A percentile compares a stretch with the other conserved stretches of the same genome.
Evolutionary conservation across 805 yeast species (phyloP).

Genomic region (Monosporozyma unispora): DNA sequence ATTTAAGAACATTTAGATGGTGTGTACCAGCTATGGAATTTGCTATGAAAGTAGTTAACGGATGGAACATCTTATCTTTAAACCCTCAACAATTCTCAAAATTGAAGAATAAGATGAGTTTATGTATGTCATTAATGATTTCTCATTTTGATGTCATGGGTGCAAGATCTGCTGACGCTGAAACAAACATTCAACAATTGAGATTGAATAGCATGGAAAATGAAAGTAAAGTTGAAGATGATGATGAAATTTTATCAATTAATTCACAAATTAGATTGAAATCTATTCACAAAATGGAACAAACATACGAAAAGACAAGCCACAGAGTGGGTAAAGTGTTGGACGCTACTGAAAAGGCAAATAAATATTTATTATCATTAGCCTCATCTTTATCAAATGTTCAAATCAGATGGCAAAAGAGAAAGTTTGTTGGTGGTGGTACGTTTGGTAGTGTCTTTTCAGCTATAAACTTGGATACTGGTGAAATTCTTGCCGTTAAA

Average conservation of each 20-base stretch:
- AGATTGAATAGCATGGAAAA: slow-evolving; percentile 21
- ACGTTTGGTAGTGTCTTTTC: slow-evolving; percentile 91
- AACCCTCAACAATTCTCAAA: slow-evolving; percentile 65
- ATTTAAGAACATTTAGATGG: slow-evolving; percentile 87
- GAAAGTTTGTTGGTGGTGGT: slow-evolving; percentile 88
- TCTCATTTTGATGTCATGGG: slow-evolving; percentile 98
- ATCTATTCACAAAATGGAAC: slow-evolving; percentile 58
- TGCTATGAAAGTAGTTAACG: slow-evolving; percentile 89
- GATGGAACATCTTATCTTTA: slow-evolving; percentile 76
- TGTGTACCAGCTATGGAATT: slow-evolving; percentile 92
- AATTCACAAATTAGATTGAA: slow-evolving; percentile 61
- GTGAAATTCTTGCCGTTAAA: slow-evolving; percentile 94
- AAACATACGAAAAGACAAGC: slow-evolving; percentile 35
- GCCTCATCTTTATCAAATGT: slow-evolving; percentile 86
- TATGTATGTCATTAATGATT: slow-evolving; percentile 86
- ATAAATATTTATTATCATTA: slow-evolving; percentile 74
- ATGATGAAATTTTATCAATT: slow-evolving; percentile 44
- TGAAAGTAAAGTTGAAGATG: slow-evolving; percentile 39
- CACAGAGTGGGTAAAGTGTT: slow-evolving; percentile 72
- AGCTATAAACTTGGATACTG: slow-evolving; percentile 87
- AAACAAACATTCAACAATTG: slow-evolving; percentile 31
- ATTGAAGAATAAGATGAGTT: slow-evolving; percentile 76
- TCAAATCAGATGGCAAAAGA: slow-evolving; percentile 96
- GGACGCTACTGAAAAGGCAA: slow-evolving; percentile 79
- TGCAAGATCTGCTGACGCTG: slow-evolving; percentile 68